Conservation (phyloP, 305 asterid genomes). For the Fraxinus platypoda region DNA sequence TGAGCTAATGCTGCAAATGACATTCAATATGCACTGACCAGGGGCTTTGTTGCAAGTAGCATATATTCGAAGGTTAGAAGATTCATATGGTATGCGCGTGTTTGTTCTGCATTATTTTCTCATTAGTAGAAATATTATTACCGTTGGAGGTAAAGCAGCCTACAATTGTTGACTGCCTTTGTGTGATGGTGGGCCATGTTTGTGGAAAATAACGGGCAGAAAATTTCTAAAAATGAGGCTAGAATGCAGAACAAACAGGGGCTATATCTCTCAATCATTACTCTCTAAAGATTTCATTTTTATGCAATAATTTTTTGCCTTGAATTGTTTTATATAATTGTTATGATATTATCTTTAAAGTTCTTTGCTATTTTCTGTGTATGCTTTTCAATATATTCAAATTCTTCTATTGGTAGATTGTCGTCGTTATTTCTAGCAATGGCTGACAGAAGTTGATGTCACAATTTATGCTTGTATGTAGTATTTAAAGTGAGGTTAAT, state of each 20-base stretch:
- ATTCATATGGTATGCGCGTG: slow-evolving; percentile 78
- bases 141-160: too few relatives aligned
- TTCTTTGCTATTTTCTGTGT: neutral
- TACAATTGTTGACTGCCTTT: too few relatives aligned
- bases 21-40: slow-evolving; percentile 31
- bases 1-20: neutral
- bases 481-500: neutral
- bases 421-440: neutral
- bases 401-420: neutral
- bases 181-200: too few relatives aligned
- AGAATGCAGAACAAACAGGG: too few relatives aligned
- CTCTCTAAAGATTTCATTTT: neutral
- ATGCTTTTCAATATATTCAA: neutral
- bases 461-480: neutral
- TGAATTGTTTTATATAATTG: neutral
- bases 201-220: too few relatives aligned
- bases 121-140: too few relatives aligned
- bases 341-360: neutral
- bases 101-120: too few relatives aligned
- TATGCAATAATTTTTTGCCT: neutral
- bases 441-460: neutral
- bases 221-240: too few relatives aligned
- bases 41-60: slow-evolving; percentile 75
- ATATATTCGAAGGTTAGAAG: slow-evolving; percentile 69
- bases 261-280: slow-evolving; percentile 30